Base-by-base conservation (phyloP, 1,284 basidiomycete genomes). In the Heterobasidion occidentale region DNA sequence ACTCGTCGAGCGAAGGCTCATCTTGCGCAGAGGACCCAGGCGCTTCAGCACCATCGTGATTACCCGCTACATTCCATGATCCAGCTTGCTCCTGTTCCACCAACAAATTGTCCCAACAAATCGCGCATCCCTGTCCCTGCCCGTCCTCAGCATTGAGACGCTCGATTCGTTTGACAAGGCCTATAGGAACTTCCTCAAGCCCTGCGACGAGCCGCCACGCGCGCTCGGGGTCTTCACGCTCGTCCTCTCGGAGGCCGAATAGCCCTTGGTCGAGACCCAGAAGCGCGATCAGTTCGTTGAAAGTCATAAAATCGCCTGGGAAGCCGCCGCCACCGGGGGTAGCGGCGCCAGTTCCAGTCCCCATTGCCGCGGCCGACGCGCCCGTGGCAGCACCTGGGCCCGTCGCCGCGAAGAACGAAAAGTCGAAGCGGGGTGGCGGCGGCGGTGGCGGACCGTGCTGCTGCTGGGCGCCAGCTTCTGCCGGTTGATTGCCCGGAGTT, bases 31-130 rank as follows among this genome's bases (percentile, higher is more conserved):
- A 42, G 6, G 4, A 6, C 27, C 27, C 27, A 27, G 27, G 27
- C 27, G 27, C 27, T 42, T 42, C 38, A 9, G 7, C 38, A 42
- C 12, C 38, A 11, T 12, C 11, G n/a, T 42, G 5, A 42, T 11
- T n/a, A 42, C n/a, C 6, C n/a, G 38, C 12, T 2, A n/a, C n/a
- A 42, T 42, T 42, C 38, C 38, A 42, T 3, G 38, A 42, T 4
- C n/a, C n/a, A 11, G 11, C 38, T n/a, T 42, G 38, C 12, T 42
- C 12, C 11, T 42, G 12, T 46, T 82, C 80, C 0, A 70, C 72
- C 54, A 88, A 65, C 12, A 89, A 64, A 45, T 71, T 73, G 62
- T 90, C 88, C 84, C 84, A 89, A 65, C 88, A 90, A 46, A 90
- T 80, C 0, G 88, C 86, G 64, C 88, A 90, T 7, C 78, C 78